Evolutionary conservation across 129 eudicot species (phyloP), one percentile per base, ranked within the genome.

Genomic region (Sambucus nigra): DNA sequence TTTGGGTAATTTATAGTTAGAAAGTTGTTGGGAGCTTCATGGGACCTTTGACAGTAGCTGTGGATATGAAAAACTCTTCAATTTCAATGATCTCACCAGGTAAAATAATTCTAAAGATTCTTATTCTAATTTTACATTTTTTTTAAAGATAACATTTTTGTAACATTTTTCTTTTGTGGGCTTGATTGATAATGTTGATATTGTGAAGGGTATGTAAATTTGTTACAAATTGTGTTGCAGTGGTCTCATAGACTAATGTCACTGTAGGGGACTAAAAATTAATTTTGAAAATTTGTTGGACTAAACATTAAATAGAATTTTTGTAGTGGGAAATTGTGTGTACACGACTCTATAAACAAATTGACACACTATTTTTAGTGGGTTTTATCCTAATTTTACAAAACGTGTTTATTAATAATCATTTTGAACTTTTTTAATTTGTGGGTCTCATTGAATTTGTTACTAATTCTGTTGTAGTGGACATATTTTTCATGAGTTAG

Each of bases 21-120:
- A 7, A 7, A 38, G 31, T 13, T 11, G 31, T 14, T 28, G 47
- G 52, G 25, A 77, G 67, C 29, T 66, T 38, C 50, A 79, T 83
- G 94, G 94, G 69, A 11, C 85, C 88, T n/a, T 46, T 77, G 54
- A 69, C 94, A 16, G 52, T 80, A 59, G 61, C 80, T 8, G 58
- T 77, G 51, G 71, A 75, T 38, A 40, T 59, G 7, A 81, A 72
- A 62, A 63, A 57, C 73, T 71, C 77, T 46, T 35, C 42, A 15
- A 35, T 35, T 2, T 35, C 13, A n/a, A n/a, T n/a, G n/a, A n/a
- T n/a, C 8, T 35, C 42, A 35, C 42, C 12, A 35, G 42, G 42
- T 35, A 7, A 35, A 7, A 35, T 35, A 35, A 31, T 35, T 2
- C 9, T 35, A 35, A 35, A 7, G 13, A 35, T 29, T 29, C 35